These are phyloP conservation scores for Candida suzukii DNA, from an alignment of 805 yeast genomes.

Conservation along the genomic window DNA sequence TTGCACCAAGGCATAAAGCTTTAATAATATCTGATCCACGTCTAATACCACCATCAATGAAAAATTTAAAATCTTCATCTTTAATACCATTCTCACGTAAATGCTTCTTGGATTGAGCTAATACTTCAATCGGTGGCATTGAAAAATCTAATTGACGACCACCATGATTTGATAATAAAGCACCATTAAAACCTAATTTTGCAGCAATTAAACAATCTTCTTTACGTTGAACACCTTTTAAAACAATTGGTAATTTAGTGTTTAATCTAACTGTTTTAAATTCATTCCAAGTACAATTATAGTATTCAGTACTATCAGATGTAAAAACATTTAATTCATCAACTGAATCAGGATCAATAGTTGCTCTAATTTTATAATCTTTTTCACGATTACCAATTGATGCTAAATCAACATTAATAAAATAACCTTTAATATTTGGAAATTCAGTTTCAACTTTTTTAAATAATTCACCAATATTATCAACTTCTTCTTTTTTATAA, in stretches of 20 bases:
- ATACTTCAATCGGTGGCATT: constrained; percentile 53
- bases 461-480: constrained; percentile 30
- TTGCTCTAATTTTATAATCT: constrained; percentile 64
- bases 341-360: constrained; percentile 31
- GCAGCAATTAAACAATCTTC: constrained; percentile 60
- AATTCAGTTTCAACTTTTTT: constrained; percentile 24
- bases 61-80: constrained; percentile 31
- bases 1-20: constrained; percentile 36
- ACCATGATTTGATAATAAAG: constrained; percentile 67
- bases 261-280: constrained; percentile 40
- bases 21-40: constrained; percentile 36
- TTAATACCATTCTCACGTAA: constrained; percentile 40
- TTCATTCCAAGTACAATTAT: constrained; percentile 52
- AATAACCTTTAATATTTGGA: constrained; percentile 65
- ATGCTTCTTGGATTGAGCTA: constrained; percentile 45
- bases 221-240: constrained; percentile 61
- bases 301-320: constrained; percentile 20
- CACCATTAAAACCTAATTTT: constrained; percentile 53
- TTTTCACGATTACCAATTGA: constrained; percentile 81
- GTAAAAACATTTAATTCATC: constrained; percentile 8
- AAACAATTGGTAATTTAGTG: constrained; percentile 39
- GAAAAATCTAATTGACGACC: constrained; percentile 65
- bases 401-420: constrained; percentile 83
- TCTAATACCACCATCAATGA: constrained; percentile 36
- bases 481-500: constrained; percentile 49